Evolutionary conservation across 805 yeast species (phyloP).

Genomic region (Saturnispora silvae): DNA sequence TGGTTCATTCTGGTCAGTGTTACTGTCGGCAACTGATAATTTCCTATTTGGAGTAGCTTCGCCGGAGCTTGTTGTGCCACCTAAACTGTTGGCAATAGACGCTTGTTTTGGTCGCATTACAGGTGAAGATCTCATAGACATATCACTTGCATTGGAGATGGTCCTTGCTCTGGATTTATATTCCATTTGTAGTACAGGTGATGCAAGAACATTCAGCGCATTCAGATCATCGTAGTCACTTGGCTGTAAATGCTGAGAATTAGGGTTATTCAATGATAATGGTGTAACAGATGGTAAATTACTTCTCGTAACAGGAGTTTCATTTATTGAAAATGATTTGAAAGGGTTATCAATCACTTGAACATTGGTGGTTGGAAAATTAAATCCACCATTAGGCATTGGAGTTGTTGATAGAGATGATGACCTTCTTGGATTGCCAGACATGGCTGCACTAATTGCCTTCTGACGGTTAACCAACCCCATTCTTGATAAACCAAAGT

Average conservation of each 20-base stretch:
- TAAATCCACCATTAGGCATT: constrained; percentile 7
- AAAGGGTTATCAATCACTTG: constrained; percentile 8
- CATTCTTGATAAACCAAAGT: constrained; percentile 86
- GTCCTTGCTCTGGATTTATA: constrained; percentile 14
- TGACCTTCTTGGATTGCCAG: constrained; percentile 6
- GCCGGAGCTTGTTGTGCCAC: background rate
- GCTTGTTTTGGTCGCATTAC: constrained; percentile 35
- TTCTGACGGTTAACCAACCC: constrained; percentile 80
- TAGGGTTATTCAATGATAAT: constrained; percentile 4
- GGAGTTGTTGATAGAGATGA: constrained; percentile 7
- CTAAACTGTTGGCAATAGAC: constrained; percentile 5
- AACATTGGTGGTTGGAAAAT: constrained; percentile 3
- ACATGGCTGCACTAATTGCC: constrained; percentile 10
- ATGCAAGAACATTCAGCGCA: background rate
- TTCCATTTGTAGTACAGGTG: constrained; percentile 11
- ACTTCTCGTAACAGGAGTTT: background rate
- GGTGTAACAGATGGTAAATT: constrained; percentile 3
- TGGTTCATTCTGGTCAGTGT: constrained; percentile 13
- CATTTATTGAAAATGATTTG: constrained; percentile 4
- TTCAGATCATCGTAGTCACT: background rate
- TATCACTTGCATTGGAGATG: constrained; percentile 30
- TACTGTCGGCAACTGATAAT: background rate
- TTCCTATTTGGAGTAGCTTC: constrained; percentile 22
- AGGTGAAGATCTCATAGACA: constrained; percentile 34
- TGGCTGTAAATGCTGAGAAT: background rate